phyloP scores from a whole-genome alignment of 2,329 filamentous ascomycete genomes.

The Orbilia blumenaviensis region DNA sequence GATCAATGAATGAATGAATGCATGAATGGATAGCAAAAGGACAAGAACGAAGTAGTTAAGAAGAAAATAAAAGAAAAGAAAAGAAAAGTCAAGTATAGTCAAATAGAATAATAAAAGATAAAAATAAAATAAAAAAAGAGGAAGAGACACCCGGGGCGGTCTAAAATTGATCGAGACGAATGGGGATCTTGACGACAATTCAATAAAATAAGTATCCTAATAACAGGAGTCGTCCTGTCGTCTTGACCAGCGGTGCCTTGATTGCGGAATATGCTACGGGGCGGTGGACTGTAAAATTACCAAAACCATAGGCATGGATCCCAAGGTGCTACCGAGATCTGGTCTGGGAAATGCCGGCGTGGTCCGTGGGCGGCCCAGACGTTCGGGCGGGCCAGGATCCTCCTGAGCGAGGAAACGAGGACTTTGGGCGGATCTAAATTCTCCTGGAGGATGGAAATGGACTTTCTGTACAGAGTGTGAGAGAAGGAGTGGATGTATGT shows the following conservation, averaged over 20 bases:
- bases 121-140: too few species aligned
- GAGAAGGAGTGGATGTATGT: not conserved
- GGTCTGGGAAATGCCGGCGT: slow-evolving; percentile 31
- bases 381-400: slow-evolving; percentile 49
- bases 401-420: slow-evolving; percentile 21
- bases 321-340: slow-evolving; percentile 53
- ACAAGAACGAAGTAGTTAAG: slow-evolving; percentile 12
- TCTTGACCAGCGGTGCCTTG: not conserved
- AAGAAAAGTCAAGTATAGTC: too few species aligned
- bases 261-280: slow-evolving; percentile 4
- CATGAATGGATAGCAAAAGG: slow-evolving; percentile 33
- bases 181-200: slow-evolving; percentile 24
- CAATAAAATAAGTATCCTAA: too few species aligned
- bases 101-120: too few species aligned
- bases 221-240: not conserved
- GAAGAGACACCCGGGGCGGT: not conserved
- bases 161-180: slow-evolving; percentile 35
- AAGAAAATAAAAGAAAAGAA: too few species aligned
- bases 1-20: too few species aligned
- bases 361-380: slow-evolving; percentile 47
- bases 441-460: slow-evolving; percentile 35
- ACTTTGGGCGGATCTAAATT: slow-evolving; percentile 32
- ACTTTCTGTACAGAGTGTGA: not conserved
- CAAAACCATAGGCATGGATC: slow-evolving; percentile 50
- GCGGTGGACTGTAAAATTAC: slow-evolving; percentile 31